Evolutionary conservation across 768 basidiomycete species (phyloP).

Genomic region (Termitomyces sp.): DNA sequence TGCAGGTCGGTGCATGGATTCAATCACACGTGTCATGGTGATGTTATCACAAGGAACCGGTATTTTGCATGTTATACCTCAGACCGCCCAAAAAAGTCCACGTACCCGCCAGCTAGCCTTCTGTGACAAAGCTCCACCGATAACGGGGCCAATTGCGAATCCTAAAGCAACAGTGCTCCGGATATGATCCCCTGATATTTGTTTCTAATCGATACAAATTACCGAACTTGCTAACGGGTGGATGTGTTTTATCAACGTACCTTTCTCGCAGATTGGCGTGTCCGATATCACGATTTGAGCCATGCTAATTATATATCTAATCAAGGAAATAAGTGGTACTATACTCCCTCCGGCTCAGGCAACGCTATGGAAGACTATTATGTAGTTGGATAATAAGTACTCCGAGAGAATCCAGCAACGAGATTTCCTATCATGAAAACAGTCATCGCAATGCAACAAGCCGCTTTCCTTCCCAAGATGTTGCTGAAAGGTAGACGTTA

Average conservation of each 20-base stretch:
- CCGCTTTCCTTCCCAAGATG: conserved; percentile 61
- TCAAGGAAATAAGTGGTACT: conserved; percentile 3
- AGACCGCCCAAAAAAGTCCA: not conserved
- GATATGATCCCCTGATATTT: conserved; percentile 77
- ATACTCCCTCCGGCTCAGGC: conserved; percentile 64
- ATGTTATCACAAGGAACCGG: no score
- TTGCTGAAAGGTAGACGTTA: conserved; percentile 66
- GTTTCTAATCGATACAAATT: conserved; percentile 37
- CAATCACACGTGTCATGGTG: no score
- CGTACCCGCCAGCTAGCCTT: no score
- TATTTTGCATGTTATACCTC: not conserved
- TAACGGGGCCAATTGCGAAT: conserved; percentile 43
- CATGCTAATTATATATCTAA: conserved; percentile 47
- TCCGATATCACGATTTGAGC: conserved; percentile 70
- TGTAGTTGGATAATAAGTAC: conserved; percentile 57
- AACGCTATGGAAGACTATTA: conserved; percentile 65
- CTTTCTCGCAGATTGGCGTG: conserved; percentile 60
- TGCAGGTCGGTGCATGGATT: no score
- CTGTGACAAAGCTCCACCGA: no score
- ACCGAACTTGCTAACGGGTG: not conserved
- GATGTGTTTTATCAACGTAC: conserved; percentile 20
- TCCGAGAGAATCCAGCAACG: conserved; percentile 59
- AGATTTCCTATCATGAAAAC: conserved; percentile 64
- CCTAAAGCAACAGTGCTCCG: conserved; percentile 51
- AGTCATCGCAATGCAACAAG: conserved; percentile 50